Percentiles rank a stretch among this genome's conserved stretches.
phyloP scores from a whole-genome alignment of 2,329 filamentous ascomycete genomes.

The Amauroascus niger region DNA sequence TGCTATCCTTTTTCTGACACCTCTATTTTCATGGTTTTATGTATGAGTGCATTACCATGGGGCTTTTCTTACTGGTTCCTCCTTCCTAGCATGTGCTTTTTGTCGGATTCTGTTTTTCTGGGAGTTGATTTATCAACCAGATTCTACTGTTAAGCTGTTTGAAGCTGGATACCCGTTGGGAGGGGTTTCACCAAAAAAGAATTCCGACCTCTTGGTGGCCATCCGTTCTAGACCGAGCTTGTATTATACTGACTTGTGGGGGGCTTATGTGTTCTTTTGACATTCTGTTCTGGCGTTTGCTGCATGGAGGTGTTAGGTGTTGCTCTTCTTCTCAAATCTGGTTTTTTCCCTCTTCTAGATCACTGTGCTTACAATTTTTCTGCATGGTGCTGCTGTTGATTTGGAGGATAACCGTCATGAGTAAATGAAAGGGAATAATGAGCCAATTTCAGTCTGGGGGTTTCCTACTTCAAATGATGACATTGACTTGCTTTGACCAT shows the following conservation, averaged over 20 bases:
- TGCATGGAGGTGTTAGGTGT: not conserved
- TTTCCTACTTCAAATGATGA: too few species aligned
- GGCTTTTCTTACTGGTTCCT: not conserved
- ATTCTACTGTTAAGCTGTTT: not conserved
- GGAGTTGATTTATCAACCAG: not conserved
- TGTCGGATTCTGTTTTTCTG: not conserved
- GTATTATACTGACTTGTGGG: constrained; percentile 7
- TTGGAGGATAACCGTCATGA: not conserved
- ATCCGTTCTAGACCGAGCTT: not conserved
- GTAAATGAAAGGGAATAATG: too few species aligned
- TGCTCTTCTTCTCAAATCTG: not conserved
- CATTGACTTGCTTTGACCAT: too few species aligned
- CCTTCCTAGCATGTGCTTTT: not conserved
- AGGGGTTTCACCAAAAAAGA: not conserved
- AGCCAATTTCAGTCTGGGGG: too few species aligned
- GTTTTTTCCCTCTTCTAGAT: not conserved
- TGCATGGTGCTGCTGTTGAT: not conserved
- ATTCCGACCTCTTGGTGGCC: not conserved
- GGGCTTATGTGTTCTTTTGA: not conserved
- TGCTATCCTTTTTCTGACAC: constrained; percentile 3
- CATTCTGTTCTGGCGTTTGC: not conserved
- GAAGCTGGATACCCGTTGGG: not conserved
- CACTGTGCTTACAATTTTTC: not conserved
- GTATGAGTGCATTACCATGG: constrained; percentile 7
- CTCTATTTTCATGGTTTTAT: not conserved